Conservation (phyloP, 2,329 filamentous ascomycete genomes). For the Botrytis elliptica region DNA sequence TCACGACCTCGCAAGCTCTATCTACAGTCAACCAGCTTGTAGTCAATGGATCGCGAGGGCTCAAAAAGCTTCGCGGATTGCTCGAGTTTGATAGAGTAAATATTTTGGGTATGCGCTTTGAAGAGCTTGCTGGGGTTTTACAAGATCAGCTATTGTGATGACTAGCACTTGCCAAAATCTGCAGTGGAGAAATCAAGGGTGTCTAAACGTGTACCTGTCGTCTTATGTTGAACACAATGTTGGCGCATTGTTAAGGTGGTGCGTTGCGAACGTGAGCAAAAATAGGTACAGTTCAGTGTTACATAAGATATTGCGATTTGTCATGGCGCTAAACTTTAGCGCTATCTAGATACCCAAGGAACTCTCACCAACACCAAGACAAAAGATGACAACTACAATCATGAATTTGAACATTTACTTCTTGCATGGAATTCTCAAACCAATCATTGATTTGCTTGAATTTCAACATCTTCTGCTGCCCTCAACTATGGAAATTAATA, state of each 20-base stretch:
- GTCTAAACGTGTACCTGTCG: not conserved
- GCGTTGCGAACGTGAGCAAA: not conserved
- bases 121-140: not conserved
- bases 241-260: not conserved
- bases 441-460: not conserved
- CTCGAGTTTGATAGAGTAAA: not conserved
- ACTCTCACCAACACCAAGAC: not conserved
- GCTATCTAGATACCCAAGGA: not conserved
- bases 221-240: not conserved
- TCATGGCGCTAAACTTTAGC: not conserved
- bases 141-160: not conserved
- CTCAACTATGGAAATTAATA: not conserved
- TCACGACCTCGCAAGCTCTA: no score
- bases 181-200: not conserved
- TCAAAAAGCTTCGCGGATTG: not conserved
- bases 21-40: no score
- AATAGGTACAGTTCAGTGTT: not conserved
- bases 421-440: not conserved
- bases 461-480: not conserved
- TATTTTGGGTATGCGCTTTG: not conserved
- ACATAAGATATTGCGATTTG: not conserved
- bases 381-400: not conserved
- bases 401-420: not conserved
- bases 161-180: not conserved
- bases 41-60: no score